A percentile compares a stretch with the other conserved stretches of the same genome.
These are phyloP conservation scores for Arachis stenosperma DNA, from an alignment of 306 rosid species.

Conservation along the genomic window DNA sequence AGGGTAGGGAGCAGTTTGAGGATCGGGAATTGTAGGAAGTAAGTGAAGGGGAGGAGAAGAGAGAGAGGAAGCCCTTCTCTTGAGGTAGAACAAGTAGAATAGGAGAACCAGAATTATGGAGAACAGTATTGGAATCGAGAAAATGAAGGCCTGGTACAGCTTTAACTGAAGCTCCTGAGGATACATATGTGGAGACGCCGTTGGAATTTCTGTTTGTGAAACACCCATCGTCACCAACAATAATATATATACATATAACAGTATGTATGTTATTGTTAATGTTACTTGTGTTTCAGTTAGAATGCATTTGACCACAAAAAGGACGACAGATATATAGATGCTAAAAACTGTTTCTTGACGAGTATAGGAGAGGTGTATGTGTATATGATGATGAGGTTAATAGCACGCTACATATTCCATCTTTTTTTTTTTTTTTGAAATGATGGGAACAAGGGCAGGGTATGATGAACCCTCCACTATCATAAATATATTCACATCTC, in stretches of 20 bases:
- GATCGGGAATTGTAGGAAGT: constrained; percentile 46
- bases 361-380: neutral
- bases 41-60: constrained; percentile 50
- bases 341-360: too few relatives aligned
- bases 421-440: constrained; percentile 25
- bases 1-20: constrained; percentile 36
- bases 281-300: too few relatives aligned
- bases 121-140: constrained; percentile 86
- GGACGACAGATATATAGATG: too few relatives aligned
- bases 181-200: constrained; percentile 58
- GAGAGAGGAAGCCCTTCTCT: constrained; percentile 70
- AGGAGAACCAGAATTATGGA: constrained; percentile 76
- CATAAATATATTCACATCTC: neutral
- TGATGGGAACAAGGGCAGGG: constrained; percentile 50
- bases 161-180: constrained; percentile 81
- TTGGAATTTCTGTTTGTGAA: constrained; percentile 64
- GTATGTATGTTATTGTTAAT: too few relatives aligned
- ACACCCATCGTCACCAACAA: constrained; percentile 48
- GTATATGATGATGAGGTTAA: neutral
- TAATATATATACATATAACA: neutral
- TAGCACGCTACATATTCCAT: constrained; percentile 43
- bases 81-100: constrained; percentile 89
- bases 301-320: too few relatives aligned
- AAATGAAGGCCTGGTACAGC: constrained; percentile 91
- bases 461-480: constrained; percentile 50